Base-by-base conservation (phyloP, 352 stramenopile species). In the Globisporangium cederbergense region DNA sequence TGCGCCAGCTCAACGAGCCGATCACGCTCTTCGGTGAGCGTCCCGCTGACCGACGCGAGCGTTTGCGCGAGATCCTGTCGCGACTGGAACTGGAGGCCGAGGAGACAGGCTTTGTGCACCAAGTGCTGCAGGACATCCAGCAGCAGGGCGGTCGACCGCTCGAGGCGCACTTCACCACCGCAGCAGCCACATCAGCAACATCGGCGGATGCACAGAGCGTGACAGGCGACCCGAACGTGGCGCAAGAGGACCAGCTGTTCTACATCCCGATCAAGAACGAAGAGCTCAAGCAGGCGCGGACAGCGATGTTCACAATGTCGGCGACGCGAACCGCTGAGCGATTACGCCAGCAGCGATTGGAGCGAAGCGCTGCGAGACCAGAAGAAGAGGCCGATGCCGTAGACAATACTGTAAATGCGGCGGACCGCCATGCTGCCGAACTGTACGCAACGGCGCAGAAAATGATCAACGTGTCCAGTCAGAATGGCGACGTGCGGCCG, bases 11-110 rank as follows among this genome's bases (percentile, higher is more conserved):
- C 45, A 88, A 94, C 4, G 78, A 98, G 38, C 96, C 96, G 18
- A 86, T 98, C 32, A 97, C 94, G 65, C 78, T 99, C 13, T 99
- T 99, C 75, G 96, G 96, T 28, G 97, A 99, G 71, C 88, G 97
- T 42, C 84, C 93, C 10, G 96, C 93, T 2, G 96, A 98, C 73
- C 90, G 98, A 22, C 90, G 97, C 34, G 89, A 98, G 70, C 91
- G 97, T 38, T 74, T 99, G 62, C 87, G 94, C 13, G 81, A 97
- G 65, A 79, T 97, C 58, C 72, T 99, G 47, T 95, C 91, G 18
- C 73, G 81, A 13, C 75, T 93, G 13, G 79, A 93, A 54, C 68
- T 94, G 4, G 83, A 91, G 25, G 83, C 75, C 0, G 86, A 93
- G 61, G 86, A 89, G 60, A 87, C 74, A 0, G 78, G 77, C 0